phyloP scores from a whole-genome alignment of 2,329 filamentous ascomycete species.

The Pseudogymnoascus sp. region DNA sequence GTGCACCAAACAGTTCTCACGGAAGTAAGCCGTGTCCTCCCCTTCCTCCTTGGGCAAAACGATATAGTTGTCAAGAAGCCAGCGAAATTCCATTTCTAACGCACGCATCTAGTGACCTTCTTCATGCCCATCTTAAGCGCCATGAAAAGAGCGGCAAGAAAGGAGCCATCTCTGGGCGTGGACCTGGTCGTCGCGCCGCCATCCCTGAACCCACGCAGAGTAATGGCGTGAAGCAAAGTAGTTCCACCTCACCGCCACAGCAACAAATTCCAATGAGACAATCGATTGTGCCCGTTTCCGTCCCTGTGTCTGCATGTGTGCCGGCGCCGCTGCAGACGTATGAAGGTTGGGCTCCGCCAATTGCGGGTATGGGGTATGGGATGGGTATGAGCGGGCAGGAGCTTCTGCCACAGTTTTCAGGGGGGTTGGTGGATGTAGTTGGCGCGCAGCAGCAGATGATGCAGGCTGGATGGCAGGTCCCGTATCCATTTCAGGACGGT shows the following conservation, averaged over 20 bases:
- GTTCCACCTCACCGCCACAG: not conserved
- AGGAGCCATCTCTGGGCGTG: not conserved
- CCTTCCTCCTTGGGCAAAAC: not conserved
- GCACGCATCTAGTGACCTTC: conserved; percentile 15
- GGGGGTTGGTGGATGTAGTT: not conserved
- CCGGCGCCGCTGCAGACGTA: not conserved
- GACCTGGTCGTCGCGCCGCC: not conserved
- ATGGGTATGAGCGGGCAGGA: not conserved
- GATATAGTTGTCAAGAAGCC: not conserved
- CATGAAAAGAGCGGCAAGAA: conserved; percentile 12
- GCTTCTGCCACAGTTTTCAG: not conserved
- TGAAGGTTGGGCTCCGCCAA: not conserved
- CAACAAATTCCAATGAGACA: not conserved
- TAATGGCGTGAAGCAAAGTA: not conserved
- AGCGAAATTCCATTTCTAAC: not conserved
- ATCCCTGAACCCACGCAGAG: not conserved
- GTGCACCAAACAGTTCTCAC: conserved; percentile 18
- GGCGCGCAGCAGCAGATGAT: not conserved
- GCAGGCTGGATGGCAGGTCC: not conserved
- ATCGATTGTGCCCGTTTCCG: not conserved
- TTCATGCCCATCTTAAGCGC: conserved; percentile 19
- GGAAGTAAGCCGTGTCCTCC: conserved; percentile 15
- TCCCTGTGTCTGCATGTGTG: not conserved
- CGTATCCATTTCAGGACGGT: conserved; percentile 8
- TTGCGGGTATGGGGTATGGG: not conserved